A percentile compares a stretch with the other conserved stretches of the same genome.
Conservation (phyloP, 306 rosid species). For the Pterocarpus macrocarpus region DNA sequence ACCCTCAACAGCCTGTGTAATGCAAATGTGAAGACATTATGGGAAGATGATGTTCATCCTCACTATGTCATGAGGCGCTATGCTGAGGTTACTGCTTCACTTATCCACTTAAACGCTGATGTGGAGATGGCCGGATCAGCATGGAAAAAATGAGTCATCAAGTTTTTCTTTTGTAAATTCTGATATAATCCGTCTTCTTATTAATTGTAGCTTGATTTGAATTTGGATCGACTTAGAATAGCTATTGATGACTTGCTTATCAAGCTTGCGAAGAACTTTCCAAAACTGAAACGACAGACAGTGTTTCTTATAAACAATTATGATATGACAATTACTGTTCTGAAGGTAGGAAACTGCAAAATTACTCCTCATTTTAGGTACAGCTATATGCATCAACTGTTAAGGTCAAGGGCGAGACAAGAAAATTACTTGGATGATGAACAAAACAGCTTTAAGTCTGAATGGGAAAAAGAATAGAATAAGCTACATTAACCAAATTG, state of each 20-base stretch:
- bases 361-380: conserved; percentile 33
- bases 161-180: conserved; percentile 12
- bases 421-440: conserved; percentile 27
- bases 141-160: conserved; percentile 13
- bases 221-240: conserved; percentile 92
- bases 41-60: conserved; percentile 99
- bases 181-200: conserved; percentile 33
- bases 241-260: conserved; percentile 92
- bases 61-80: conserved; percentile 98
- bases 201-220: conserved; percentile 83
- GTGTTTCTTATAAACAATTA: conserved; percentile 97
- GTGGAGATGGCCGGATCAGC: conserved; percentile 94
- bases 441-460: conserved; percentile 23
- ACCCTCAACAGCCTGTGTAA: conserved; percentile 86
- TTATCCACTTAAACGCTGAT: conserved; percentile 89
- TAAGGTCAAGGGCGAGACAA: conserved; percentile 30
- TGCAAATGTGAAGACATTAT: conserved; percentile 84
- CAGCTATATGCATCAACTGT: conserved; percentile 33
- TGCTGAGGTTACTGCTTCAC: conserved; percentile 97
- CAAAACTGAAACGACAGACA: conserved; percentile 77
- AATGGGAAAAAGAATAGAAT: conserved; percentile 13
- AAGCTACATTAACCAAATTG: conserved; percentile 1
- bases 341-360: conserved; percentile 73
- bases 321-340: conserved; percentile 92
- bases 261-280: conserved; percentile 92